These are phyloP conservation scores for Populus simonii DNA, from an alignment of 345 rosid genomes.

Conservation along the genomic window DNA sequence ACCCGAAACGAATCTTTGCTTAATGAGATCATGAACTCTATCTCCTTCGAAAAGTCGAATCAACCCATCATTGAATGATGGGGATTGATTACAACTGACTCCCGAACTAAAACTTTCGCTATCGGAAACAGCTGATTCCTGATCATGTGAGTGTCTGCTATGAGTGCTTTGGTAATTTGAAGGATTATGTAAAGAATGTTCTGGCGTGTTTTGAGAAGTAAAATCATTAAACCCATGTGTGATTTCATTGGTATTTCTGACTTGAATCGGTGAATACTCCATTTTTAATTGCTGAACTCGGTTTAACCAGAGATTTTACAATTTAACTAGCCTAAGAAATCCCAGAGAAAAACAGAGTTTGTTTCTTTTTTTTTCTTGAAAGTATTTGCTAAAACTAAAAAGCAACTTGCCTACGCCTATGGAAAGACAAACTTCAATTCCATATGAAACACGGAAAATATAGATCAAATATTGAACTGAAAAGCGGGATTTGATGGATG, in stretches of 20 bases:
- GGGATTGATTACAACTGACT: background rate
- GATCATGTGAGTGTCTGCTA: slow-evolving; percentile 22
- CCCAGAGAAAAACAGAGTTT: background rate
- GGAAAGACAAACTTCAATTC: no score
- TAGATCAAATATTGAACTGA: background rate
- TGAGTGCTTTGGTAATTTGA: background rate
- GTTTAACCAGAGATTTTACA: no score
- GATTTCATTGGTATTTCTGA: background rate
- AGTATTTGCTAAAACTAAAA: background rate
- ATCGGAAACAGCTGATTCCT: slow-evolving; percentile 46
- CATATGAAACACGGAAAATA: background rate
- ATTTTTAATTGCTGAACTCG: background rate
- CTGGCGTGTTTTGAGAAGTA: background rate
- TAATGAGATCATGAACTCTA: slow-evolving; percentile 42
- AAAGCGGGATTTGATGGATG: background rate
- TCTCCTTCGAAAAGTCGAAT: slow-evolving; percentile 47
- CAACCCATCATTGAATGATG: slow-evolving; percentile 23
- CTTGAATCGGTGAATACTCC: slow-evolving; percentile 1
- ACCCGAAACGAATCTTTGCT: slow-evolving; percentile 35
- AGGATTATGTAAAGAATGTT: background rate
- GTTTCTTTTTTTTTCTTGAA: background rate
- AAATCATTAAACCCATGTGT: background rate
- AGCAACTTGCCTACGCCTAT: no score
- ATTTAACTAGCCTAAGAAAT: background rate
- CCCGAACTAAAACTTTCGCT: slow-evolving; percentile 50